A percentile compares a stretch with the other conserved stretches of the same genome.
Conservation (phyloP, 768 basidiomycete species). For the Hericium erinaceus region DNA sequence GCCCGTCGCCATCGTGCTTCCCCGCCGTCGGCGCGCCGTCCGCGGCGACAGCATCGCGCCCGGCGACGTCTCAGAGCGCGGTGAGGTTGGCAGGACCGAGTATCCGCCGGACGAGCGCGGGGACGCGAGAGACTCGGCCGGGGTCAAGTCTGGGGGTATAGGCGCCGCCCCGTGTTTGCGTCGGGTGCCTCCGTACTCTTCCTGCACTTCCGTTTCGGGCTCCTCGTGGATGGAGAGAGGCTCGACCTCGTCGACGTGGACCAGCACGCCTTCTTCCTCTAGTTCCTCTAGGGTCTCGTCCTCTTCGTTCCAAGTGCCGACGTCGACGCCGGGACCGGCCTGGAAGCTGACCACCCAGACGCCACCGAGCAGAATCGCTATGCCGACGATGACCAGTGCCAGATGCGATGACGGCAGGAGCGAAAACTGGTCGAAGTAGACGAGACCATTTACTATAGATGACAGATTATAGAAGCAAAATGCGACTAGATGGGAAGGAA, state of each 20-base stretch:
- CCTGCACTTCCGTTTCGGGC: not conserved
- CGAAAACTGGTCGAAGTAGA: conserved; percentile 83
- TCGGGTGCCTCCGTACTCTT: not conserved
- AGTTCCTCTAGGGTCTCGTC: conserved; percentile 4
- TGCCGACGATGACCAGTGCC: conserved; percentile 68
- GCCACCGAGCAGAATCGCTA: conserved; percentile 68
- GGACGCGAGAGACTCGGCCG: not conserved
- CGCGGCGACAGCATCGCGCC: not conserved
- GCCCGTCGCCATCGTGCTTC: not conserved
- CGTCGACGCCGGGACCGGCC: conserved; percentile 30
- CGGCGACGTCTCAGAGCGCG: conserved; percentile 5
- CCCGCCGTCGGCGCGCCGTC: conserved; percentile 10
- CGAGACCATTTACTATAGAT: conserved; percentile 81
- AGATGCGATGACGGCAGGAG: conserved; percentile 62
- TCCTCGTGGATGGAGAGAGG: not conserved
- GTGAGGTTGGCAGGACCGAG: not conserved
- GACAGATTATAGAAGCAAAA: conserved; percentile 95
- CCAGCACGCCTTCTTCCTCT: conserved; percentile 1
- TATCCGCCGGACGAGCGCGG: not conserved
- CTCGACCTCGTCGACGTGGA: not conserved
- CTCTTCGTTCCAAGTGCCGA: conserved; percentile 34
- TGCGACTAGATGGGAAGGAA: conserved; percentile 42
- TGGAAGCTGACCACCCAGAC: conserved; percentile 87
- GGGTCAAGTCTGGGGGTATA: not conserved
- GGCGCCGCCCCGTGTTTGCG: not conserved